phyloP scores from a whole-genome alignment of 2,329 filamentous ascomycete genomes.

The Alternaria novae-zelandiae region DNA sequence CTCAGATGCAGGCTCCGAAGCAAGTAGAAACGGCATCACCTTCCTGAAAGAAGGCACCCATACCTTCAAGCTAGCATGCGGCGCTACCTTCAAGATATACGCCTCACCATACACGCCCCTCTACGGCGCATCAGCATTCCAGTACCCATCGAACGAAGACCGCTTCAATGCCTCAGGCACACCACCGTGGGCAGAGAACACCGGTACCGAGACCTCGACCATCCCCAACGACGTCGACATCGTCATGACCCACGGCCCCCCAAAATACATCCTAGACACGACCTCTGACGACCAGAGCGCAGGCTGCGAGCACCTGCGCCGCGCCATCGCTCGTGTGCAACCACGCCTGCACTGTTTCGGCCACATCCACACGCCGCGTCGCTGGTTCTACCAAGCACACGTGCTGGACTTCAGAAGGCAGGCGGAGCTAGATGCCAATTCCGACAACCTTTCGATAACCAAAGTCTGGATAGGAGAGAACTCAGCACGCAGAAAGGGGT shows the following conservation, averaged over 20 bases:
- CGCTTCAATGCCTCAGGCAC: conserved; percentile 54
- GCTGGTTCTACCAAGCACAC: conserved; percentile 48
- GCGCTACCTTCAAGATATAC: conserved; percentile 58
- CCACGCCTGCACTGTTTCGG: conserved; percentile 66
- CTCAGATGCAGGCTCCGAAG: conserved; percentile 48
- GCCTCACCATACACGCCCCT: conserved; percentile 60
- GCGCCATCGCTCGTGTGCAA: conserved; percentile 53
- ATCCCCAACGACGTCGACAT: conserved; percentile 57
- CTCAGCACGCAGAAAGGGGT: conserved; percentile 28
- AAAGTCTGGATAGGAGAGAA: conserved; percentile 33
- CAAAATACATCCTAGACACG: conserved; percentile 57
- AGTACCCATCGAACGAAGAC: conserved; percentile 57
- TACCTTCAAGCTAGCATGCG: conserved; percentile 55
- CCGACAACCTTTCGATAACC: conserved; percentile 18
- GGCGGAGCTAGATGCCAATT: neutral
- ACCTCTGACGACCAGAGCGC: conserved; percentile 44
- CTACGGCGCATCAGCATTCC: conserved; percentile 61
- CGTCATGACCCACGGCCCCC: conserved; percentile 66
- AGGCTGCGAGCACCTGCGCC: conserved; percentile 62
- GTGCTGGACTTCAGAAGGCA: conserved; percentile 35
- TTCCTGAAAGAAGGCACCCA: conserved; percentile 61
- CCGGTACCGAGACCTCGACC: conserved; percentile 22
- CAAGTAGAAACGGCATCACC: conserved; percentile 52
- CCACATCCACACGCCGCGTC: conserved; percentile 58
- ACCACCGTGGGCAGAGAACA: conserved; percentile 26